Base-by-base conservation (phyloP, 192 early-diverging fungal genomes). In the Coemansia sp. region DNA sequence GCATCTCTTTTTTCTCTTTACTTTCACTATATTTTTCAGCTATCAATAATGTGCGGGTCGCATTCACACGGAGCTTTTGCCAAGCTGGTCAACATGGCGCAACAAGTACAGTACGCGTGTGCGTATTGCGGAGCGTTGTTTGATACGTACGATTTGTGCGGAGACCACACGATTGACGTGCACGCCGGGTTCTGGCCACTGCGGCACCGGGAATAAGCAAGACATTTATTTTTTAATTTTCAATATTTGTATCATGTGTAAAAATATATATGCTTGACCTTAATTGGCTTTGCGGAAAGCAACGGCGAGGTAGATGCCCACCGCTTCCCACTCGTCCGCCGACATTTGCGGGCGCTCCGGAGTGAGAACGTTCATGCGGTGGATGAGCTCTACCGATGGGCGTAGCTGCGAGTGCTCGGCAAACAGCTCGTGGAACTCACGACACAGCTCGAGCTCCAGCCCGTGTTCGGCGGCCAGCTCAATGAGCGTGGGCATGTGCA, bases 291-390 rank as follows among this genome's bases (percentile, higher is more conserved):
- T 64, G 37, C 62, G 62, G 23, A 79, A 75, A 2, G 61, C 76
- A 2, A 79, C 67, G 10, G 70, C 70, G 43, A 72, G 22, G 47
- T 64, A 80, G 45, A 82, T 83, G 69, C 92, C 91, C 19, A 90
- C 86, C 3, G 91, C 93, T 58, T 98, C 95, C 97, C 97, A 99
- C 68, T 99, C 93, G 32, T 94, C 94, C 0, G 70, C 62, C 1
- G 88, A 85, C 37, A 98, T 87, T 27, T 69, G 70, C 6, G 83
- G 83, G 1, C 87, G 87, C 5, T 82, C 60, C 4, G 83, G 85
- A 19, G 89, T 85, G 11, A 99, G 66, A 0, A 97, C 95, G 12
- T 86, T 85, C 92, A 99, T 98, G 8, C 86, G 66, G 49, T 87
- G 83, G 24, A 99, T 70, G 49, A 96, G 70, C 55, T 85, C 75